Conservation (phyloP, 2,329 filamentous ascomycete species). For the Polytolypa hystricis region DNA sequence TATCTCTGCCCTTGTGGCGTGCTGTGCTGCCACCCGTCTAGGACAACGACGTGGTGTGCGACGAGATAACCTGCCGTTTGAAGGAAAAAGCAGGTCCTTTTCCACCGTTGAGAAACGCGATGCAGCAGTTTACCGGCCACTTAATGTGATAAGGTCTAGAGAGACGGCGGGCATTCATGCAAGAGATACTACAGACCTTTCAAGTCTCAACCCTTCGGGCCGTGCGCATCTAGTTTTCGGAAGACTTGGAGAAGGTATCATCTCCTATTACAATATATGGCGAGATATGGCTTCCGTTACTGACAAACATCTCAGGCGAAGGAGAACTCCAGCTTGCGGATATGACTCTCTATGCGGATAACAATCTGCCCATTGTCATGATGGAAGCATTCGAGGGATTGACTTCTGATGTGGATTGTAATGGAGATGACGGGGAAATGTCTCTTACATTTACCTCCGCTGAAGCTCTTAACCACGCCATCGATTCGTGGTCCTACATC, state of each 20-base stretch:
- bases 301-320: slow-evolving; percentile 7
- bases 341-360: slow-evolving; percentile 22
- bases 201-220: slow-evolving; percentile 14
- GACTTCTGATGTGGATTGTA: slow-evolving; percentile 20
- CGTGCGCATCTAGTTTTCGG: slow-evolving; percentile 19
- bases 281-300: not conserved
- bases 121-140: slow-evolving; percentile 4
- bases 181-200: slow-evolving; percentile 13
- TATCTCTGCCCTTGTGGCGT: slow-evolving; percentile 6
- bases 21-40: slow-evolving; percentile 5
- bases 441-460: slow-evolving; percentile 20
- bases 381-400: slow-evolving; percentile 25
- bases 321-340: slow-evolving; percentile 20
- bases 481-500: slow-evolving; percentile 20
- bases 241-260: slow-evolving; percentile 14
- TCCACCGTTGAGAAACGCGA: not conserved
- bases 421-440: slow-evolving; percentile 16
- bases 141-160: slow-evolving; percentile 4
- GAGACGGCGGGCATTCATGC: slow-evolving; percentile 3
- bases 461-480: slow-evolving; percentile 20
- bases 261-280: not conserved
- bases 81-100: not conserved
- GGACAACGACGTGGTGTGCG: slow-evolving; percentile 1
- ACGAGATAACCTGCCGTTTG: not conserved
- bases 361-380: slow-evolving; percentile 20